Evolutionary conservation across 768 basidiomycete species (phyloP).

Genomic region (Mycena olivaceomarginata): DNA sequence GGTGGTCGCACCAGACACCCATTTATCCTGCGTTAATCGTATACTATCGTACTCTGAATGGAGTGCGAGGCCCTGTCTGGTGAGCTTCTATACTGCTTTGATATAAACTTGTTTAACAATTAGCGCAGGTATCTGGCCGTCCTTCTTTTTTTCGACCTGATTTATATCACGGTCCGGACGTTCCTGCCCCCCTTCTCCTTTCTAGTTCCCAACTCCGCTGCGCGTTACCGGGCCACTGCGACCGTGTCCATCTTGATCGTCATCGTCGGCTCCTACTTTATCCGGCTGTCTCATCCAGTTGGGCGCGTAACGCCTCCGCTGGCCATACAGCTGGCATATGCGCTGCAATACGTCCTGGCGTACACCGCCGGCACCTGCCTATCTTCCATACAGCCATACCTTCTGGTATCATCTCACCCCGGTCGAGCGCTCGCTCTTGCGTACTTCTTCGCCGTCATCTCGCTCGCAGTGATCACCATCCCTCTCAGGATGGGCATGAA

Average conservation of each 20-base stretch:
- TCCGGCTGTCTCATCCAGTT: conserved; percentile 35
- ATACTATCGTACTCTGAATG: conserved; percentile 25
- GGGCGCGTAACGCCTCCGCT: conserved; percentile 22
- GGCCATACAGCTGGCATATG: conserved; percentile 32
- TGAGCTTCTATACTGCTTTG: background rate
- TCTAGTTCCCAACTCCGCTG: conserved; percentile 27
- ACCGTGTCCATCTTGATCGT: conserved; percentile 17
- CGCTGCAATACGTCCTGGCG: conserved; percentile 40
- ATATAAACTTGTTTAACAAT: background rate
- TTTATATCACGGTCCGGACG: conserved; percentile 34
- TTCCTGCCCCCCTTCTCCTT: conserved; percentile 30
- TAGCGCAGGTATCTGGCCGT: conserved; percentile 27
- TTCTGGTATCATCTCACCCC: conserved; percentile 30
- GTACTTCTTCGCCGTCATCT: conserved; percentile 28
- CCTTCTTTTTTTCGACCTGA: conserved; percentile 40
- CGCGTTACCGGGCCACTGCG: conserved; percentile 23
- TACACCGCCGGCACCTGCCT: conserved; percentile 40
- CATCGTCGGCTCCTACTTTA: conserved; percentile 33
- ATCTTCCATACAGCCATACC: conserved; percentile 32
- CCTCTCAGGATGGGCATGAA: background rate
- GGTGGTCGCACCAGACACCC: conserved; percentile 15
- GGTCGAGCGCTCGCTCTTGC: conserved; percentile 24
- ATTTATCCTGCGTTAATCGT: conserved; percentile 18
- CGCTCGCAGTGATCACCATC: conserved; percentile 9
- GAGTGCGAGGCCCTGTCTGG: conserved; percentile 40